These are phyloP conservation scores for Diatrype stigma DNA, from an alignment of 2,329 filamentous ascomycete genomes.

Conservation along the genomic window DNA sequence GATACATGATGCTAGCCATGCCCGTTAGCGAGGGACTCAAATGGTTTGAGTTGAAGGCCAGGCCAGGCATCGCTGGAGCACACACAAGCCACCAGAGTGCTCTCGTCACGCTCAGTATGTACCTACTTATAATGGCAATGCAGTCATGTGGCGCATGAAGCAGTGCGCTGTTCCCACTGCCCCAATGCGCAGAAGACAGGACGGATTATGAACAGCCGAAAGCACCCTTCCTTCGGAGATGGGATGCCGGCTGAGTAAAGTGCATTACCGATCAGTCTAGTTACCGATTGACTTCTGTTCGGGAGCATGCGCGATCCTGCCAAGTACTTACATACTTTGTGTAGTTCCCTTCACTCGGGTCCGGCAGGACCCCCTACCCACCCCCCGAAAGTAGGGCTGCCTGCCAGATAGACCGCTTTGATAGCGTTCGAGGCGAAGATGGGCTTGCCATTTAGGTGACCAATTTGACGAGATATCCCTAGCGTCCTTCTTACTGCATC, in stretches of 20 bases:
- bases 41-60: too few species aligned
- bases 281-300: neutral
- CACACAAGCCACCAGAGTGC: too few species aligned
- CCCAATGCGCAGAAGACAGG: too few species aligned
- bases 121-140: neutral
- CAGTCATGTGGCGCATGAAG: neutral
- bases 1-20: neutral
- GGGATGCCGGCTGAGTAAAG: neutral
- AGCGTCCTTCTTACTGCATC: too few species aligned
- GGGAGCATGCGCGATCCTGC: neutral
- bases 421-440: too few species aligned
- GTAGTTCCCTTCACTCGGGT: neutral
- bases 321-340: neutral
- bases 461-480: too few species aligned
- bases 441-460: too few species aligned
- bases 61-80: too few species aligned
- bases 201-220: too few species aligned
- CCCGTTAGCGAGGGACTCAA: too few species aligned
- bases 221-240: too few species aligned
- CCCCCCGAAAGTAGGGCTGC: neutral
- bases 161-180: neutral
- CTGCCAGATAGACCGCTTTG: neutral
- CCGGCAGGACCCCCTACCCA: neutral
- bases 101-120: neutral
- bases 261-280: neutral